Conservation (phyloP, 345 rosid genomes). For the Gossypium sturtianum region DNA sequence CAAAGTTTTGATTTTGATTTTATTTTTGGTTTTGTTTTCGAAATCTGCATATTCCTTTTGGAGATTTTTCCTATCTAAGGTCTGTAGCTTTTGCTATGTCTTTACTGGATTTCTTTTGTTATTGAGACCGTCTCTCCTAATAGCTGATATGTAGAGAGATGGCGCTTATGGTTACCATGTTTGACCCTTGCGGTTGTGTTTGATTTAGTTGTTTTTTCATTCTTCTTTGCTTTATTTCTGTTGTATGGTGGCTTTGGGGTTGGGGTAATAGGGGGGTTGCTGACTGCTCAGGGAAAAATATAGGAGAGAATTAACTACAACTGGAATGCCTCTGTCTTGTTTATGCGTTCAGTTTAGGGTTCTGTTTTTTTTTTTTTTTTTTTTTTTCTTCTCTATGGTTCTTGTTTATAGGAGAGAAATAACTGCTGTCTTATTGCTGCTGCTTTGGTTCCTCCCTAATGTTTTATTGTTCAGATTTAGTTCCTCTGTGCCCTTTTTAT, state of each 20-base stretch:
- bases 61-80: background rate
- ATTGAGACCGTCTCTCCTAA: background rate
- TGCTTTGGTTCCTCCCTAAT: conserved; percentile 4
- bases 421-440: background rate
- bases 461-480: conserved; percentile 1
- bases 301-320: background rate
- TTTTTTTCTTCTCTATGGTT: background rate
- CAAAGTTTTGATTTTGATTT: background rate
- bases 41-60: conserved; percentile 1
- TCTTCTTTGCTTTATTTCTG: background rate
- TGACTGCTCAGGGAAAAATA: background rate
- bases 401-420: too few relatives aligned
- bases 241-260: background rate
- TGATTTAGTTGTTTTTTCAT: background rate
- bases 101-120: conserved; percentile 5
- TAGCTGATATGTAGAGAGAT: conserved; percentile 6
- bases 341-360: background rate
- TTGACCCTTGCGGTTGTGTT: background rate
- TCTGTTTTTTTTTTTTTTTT: background rate
- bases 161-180: background rate
- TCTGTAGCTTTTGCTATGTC: conserved; percentile 1
- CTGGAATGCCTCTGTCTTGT: background rate
- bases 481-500: background rate
- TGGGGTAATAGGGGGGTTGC: background rate
- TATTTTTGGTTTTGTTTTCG: background rate